These are phyloP conservation scores for Lodderomyces parapsilosis DNA, from an alignment of 1,139 yeast genomes.

Conservation along the genomic window DNA sequence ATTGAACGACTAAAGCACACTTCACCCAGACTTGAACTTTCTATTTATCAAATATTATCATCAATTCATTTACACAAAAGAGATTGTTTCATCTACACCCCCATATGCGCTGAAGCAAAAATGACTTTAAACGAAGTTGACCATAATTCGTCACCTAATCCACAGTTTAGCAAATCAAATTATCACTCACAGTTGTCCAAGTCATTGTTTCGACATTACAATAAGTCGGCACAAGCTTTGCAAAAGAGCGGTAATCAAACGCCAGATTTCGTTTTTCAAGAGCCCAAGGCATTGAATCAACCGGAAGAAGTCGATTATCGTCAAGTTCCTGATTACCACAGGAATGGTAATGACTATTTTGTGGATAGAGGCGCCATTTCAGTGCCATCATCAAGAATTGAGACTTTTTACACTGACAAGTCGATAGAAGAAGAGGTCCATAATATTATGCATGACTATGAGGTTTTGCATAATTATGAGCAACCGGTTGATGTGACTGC, in stretches of 20 bases:
- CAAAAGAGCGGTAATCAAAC: slow-evolving; percentile 1
- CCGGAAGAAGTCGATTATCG: neutral
- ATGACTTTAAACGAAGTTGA: slow-evolving; percentile 6
- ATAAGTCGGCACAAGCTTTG: slow-evolving; percentile 6
- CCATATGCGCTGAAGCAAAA: neutral
- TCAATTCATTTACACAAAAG: neutral
- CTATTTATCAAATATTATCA: neutral
- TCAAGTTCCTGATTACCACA: neutral
- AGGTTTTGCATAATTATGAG: slow-evolving; percentile 1
- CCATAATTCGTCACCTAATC: neutral
- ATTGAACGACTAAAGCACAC: neutral
- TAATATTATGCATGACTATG: slow-evolving; percentile 7
- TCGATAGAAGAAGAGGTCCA: slow-evolving; percentile 12
- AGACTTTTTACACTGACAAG: slow-evolving; percentile 9
- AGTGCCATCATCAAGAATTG: slow-evolving; percentile 16
- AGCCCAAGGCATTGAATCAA: neutral
- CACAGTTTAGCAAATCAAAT: slow-evolving; percentile 7
- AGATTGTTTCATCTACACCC: neutral
- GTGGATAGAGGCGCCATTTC: slow-evolving; percentile 12
- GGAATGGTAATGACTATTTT: slow-evolving; percentile 10
- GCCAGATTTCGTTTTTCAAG: slow-evolving; percentile 2
- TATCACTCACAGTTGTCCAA: slow-evolving; percentile 13
- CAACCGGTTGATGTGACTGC: neutral
- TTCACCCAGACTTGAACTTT: neutral
- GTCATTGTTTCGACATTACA: slow-evolving; percentile 9